phyloP scores from a whole-genome alignment of 2,329 filamentous ascomycete genomes.

The Epichloe gansuensis region DNA sequence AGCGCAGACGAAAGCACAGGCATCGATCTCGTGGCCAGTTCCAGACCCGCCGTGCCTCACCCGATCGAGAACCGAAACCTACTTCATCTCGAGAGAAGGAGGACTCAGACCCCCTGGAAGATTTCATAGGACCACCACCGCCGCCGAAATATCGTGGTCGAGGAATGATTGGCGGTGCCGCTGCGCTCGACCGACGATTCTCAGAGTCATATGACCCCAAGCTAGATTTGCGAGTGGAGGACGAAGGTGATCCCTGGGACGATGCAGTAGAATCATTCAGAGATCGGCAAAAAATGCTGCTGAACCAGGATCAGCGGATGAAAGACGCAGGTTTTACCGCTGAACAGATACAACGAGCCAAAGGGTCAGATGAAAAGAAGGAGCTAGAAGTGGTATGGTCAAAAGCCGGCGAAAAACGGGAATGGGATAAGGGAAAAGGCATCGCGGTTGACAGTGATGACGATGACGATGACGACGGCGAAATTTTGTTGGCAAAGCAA shows the following conservation, averaged over 20 bases:
- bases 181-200: slow-evolving; percentile 72
- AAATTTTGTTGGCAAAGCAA: neutral
- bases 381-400: slow-evolving; percentile 58
- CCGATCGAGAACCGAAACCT: neutral
- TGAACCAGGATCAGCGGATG: slow-evolving; percentile 62
- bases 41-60: neutral
- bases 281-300: slow-evolving; percentile 67
- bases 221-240: slow-evolving; percentile 40
- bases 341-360: slow-evolving; percentile 49
- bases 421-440: slow-evolving; percentile 46
- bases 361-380: slow-evolving; percentile 45
- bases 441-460: slow-evolving; percentile 1
- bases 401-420: slow-evolving; percentile 49
- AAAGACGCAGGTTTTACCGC: slow-evolving; percentile 68
- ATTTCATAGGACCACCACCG: slow-evolving; percentile 63
- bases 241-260: slow-evolving; percentile 53
- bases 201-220: slow-evolving; percentile 48
- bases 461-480: neutral
- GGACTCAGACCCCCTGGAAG: slow-evolving; percentile 58
- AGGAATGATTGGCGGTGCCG: slow-evolving; percentile 46
- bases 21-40: slow-evolving; percentile 15
- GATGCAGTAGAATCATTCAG: slow-evolving; percentile 64
- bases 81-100: slow-evolving; percentile 9
- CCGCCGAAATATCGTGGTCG: slow-evolving; percentile 48
- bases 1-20: slow-evolving; percentile 19